Evolutionary conservation across 345 rosid species (phyloP).

Genomic region (Noccaea bulbosa): DNA sequence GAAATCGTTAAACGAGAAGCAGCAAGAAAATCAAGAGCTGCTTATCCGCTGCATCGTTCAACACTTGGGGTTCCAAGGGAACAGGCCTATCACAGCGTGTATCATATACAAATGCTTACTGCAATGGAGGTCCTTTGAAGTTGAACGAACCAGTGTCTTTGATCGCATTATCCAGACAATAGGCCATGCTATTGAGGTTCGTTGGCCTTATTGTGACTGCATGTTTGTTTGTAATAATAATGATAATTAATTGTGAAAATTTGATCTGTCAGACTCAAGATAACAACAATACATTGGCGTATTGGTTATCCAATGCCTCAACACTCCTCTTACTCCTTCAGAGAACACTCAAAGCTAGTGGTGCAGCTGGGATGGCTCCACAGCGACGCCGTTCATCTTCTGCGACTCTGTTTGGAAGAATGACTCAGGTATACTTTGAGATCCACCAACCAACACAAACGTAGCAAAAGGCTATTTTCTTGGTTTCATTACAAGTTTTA

Average conservation of each 20-base stretch:
- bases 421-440: constrained; percentile 65
- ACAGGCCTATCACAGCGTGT: constrained; percentile 89
- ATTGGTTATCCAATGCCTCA: constrained; percentile 94
- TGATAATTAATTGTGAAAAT: neutral
- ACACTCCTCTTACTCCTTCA: constrained; percentile 92
- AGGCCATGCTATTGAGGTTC: constrained; percentile 89
- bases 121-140: constrained; percentile 99
- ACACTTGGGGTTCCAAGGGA: constrained; percentile 77
- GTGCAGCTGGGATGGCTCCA: constrained; percentile 97
- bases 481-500: neutral
- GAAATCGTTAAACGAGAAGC: constrained; percentile 88
- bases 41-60: constrained; percentile 93
- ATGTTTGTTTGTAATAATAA: neutral
- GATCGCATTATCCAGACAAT: constrained; percentile 93
- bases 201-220: constrained; percentile 23
- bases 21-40: constrained; percentile 94
- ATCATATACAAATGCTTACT: constrained; percentile 89
- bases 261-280: constrained; percentile 69
- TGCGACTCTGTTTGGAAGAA: constrained; percentile 90
- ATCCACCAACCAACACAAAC: too few species aligned
- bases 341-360: constrained; percentile 89
- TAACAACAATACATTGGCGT: constrained; percentile 80
- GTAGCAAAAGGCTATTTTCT: neutral
- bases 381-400: constrained; percentile 96
- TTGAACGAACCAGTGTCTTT: constrained; percentile 86